Base-by-base conservation (phyloP, 208 protist species). In the Leishmania aethiopica region DNA sequence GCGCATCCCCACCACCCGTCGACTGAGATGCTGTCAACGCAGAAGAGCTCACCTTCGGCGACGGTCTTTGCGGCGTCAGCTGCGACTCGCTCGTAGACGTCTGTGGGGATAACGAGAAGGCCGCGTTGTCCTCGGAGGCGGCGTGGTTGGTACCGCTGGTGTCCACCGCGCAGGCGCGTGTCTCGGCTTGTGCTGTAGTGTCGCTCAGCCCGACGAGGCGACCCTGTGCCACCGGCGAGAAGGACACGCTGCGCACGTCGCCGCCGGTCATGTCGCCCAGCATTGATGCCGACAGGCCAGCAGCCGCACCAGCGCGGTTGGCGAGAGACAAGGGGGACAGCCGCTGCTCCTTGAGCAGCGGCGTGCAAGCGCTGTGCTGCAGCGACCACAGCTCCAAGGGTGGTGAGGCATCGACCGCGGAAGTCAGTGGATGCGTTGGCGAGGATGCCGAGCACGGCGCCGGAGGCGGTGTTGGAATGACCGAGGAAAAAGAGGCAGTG, bases 41-140 rank as follows among this genome's bases (percentile, higher is more conserved):
- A 47, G 71, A 85, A 5, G 77, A 85, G 32, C 71, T 62, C 13
- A 45, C 59, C 70, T 60, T 80, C 49, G 77, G 49, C n/a, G 76
- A 47, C 45, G 57, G 19, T 37, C 72, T 77, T 7, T 69, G 81
- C 70, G 73, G 72, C 15, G 77, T 78, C 47, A 69, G 77, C 70
- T 78, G 77, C 70, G 71, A 81, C 70, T 85, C 81, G 17, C 70
- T 81, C 47, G 62, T 37, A 79, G 25, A 82, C 49, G 75, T 81
- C 59, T 77, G 76, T 42, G 60, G 74, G 67, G 73, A 80, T 1
- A 79, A 76, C 25, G 60, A 10, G 53, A 77, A 59, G 7, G 32
- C 73, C 15, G 51, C 1, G 49, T 1, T 62, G 73, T 42, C n/a
- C 13, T 62, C 73, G 51, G 51, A 40, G 32, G 15, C 72, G 51